Conservation (phyloP, 2,329 filamentous ascomycete genomes). For the Diaporthe nobilis region DNA sequence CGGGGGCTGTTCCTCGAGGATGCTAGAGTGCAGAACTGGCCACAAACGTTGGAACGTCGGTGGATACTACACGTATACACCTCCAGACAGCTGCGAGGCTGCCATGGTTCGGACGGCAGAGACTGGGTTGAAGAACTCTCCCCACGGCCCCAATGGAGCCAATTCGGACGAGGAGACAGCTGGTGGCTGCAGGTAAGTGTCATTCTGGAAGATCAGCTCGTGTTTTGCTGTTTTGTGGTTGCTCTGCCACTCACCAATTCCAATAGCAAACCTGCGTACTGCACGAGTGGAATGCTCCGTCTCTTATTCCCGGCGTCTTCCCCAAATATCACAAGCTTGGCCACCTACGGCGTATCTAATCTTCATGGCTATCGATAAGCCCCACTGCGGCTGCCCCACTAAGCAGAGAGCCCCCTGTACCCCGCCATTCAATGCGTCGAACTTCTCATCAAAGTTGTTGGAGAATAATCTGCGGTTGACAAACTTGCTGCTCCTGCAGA, state of each 20-base stretch:
- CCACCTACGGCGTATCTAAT: not conserved
- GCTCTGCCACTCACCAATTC: not conserved
- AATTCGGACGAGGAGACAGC: not conserved
- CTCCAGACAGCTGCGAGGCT: not conserved
- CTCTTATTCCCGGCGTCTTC: not conserved
- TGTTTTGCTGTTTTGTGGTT: not conserved
- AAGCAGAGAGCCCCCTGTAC: conserved; percentile 16
- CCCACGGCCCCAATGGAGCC: not conserved
- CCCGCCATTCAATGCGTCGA: conserved; percentile 32
- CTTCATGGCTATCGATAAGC: conserved; percentile 23
- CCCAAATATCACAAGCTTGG: not conserved
- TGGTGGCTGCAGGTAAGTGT: not conserved
- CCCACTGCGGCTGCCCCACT: conserved; percentile 20
- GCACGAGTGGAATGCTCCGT: not conserved
- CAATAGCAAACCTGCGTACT: not conserved
- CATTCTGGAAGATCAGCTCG: not conserved
- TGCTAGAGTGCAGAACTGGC: not conserved
- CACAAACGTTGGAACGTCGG: not conserved
- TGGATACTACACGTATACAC: not conserved
- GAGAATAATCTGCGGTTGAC: not conserved
- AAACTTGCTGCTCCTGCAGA: conserved; percentile 9
- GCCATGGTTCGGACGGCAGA: not conserved
- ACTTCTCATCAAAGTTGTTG: conserved; percentile 33
- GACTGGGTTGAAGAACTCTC: not conserved
- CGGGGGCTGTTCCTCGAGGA: not conserved